Evolutionary conservation across 352 stramenopile genomes (phyloP).

Genomic region (Pythium guiyangense): DNA sequence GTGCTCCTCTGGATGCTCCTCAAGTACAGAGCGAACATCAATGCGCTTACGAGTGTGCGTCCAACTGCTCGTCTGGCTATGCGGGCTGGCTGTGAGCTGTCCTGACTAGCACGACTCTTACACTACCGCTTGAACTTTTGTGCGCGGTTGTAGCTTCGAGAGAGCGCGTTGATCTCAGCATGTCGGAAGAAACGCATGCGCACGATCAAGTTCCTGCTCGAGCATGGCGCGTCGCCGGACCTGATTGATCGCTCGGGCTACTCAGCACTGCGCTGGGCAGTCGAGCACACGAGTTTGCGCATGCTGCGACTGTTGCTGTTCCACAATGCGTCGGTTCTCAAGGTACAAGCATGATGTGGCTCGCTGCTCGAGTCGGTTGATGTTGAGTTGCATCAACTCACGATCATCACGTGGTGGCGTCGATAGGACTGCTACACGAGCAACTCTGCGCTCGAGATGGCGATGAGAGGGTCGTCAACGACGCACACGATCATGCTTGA

Average conservation of each 20-base stretch:
- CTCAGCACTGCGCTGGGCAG: slow-evolving; percentile 49
- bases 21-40: slow-evolving; percentile 55
- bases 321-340: slow-evolving; percentile 37
- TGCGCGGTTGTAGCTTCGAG: slow-evolving; percentile 23
- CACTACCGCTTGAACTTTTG: neutral
- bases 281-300: slow-evolving; percentile 24
- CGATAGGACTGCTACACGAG: slow-evolving; percentile 35
- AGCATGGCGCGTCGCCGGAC: slow-evolving; percentile 32
- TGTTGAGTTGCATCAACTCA: neutral
- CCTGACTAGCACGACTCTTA: neutral
- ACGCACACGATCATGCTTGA: slow-evolving; percentile 32
- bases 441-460: slow-evolving; percentile 45
- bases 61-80: neutral
- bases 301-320: slow-evolving; percentile 36
- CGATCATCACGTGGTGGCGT: neutral
- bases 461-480: slow-evolving; percentile 23
- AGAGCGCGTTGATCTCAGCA: slow-evolving; percentile 43
- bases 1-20: slow-evolving; percentile 46
- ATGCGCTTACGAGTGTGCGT: slow-evolving; percentile 36
- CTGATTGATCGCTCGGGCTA: slow-evolving; percentile 34
- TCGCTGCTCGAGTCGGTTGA: neutral
- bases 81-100: neutral
- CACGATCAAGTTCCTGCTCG: slow-evolving; percentile 35
- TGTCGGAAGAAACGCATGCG: slow-evolving; percentile 42
- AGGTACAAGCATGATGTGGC: slow-evolving; percentile 8